A percentile compares a stretch with the other conserved stretches of the same genome.
Conservation (phyloP, 2,329 filamentous ascomycete species). For the Escovopsis sp. region DNA sequence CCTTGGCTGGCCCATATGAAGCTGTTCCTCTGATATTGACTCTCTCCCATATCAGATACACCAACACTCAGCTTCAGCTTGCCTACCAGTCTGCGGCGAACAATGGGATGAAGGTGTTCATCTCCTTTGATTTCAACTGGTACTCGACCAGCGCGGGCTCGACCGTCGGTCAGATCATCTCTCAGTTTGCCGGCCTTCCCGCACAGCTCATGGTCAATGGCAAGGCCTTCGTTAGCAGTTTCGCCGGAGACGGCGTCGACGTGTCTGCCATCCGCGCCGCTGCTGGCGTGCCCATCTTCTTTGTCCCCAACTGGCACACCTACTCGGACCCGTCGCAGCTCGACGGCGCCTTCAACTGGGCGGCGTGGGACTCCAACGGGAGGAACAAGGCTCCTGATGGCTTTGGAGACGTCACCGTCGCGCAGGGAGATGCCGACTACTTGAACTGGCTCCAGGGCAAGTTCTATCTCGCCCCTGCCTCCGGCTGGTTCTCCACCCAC, state of each 20-base stretch:
- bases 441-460: conserved; percentile 22
- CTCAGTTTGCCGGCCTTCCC: conserved; percentile 24
- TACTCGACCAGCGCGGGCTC: conserved; percentile 20
- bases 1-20: too few relatives aligned
- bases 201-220: conserved; percentile 34
- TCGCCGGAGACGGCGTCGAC: conserved; percentile 31
- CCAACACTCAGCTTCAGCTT: conserved; percentile 28
- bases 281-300: conserved; percentile 29
- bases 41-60: too few relatives aligned
- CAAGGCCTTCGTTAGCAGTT: conserved; percentile 38
- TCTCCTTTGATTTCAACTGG: conserved; percentile 43
- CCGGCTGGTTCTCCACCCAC: conserved; percentile 33
- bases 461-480: conserved; percentile 31
- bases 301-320: conserved; percentile 34
- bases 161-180: conserved; percentile 28
- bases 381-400: conserved; percentile 32
- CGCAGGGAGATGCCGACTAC: conserved; percentile 21
- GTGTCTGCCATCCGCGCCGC: conserved; percentile 23
- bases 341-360: conserved; percentile 33
- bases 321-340: conserved; percentile 16
- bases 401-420: conserved; percentile 23
- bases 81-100: conserved; percentile 33
- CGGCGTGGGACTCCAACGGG: conserved; percentile 29
- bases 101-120: conserved; percentile 36
- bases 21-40: too few relatives aligned